phyloP scores from a whole-genome alignment of 148 eudicot genomes.

The Drosera capensis region DNA sequence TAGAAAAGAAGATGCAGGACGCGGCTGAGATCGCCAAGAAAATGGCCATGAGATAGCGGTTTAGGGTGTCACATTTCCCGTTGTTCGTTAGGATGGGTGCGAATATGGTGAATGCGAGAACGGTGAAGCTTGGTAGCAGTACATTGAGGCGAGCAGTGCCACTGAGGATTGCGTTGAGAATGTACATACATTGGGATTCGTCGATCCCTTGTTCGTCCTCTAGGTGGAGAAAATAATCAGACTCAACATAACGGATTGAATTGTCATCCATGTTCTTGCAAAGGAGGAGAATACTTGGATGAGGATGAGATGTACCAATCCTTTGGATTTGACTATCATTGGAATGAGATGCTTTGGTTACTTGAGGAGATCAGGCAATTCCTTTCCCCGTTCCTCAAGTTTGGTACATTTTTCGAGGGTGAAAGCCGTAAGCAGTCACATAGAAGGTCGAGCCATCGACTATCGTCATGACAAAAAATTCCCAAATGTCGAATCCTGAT shows the following conservation, averaged over 20 bases:
- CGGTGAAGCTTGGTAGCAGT: constrained; percentile 46
- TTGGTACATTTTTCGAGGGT: no score
- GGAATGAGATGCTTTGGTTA: no score
- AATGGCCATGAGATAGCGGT: constrained; percentile 37
- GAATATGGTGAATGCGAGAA: constrained; percentile 47
- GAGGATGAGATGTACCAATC: no score
- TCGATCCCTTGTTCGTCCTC: constrained; percentile 21
- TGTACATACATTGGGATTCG: constrained; percentile 27
- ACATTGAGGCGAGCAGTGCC: constrained; percentile 57
- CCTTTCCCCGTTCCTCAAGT: no score
- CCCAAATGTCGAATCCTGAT: no score
- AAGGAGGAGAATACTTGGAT: background rate
- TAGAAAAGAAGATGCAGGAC: constrained; percentile 40
- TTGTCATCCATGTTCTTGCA: background rate
- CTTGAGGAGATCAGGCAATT: no score
- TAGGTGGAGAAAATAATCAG: background rate
- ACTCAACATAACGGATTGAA: background rate
- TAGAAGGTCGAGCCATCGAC: no score
- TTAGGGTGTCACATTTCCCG: constrained; percentile 31
- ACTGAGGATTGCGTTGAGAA: constrained; percentile 37
- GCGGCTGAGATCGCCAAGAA: constrained; percentile 31
- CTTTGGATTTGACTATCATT: no score
- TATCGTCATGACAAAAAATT: no score
- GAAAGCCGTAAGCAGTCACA: no score
- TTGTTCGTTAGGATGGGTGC: constrained; percentile 52